phyloP scores from a whole-genome alignment of 1,284 basidiomycete genomes.

The Moesziomyces parantarcticus region DNA sequence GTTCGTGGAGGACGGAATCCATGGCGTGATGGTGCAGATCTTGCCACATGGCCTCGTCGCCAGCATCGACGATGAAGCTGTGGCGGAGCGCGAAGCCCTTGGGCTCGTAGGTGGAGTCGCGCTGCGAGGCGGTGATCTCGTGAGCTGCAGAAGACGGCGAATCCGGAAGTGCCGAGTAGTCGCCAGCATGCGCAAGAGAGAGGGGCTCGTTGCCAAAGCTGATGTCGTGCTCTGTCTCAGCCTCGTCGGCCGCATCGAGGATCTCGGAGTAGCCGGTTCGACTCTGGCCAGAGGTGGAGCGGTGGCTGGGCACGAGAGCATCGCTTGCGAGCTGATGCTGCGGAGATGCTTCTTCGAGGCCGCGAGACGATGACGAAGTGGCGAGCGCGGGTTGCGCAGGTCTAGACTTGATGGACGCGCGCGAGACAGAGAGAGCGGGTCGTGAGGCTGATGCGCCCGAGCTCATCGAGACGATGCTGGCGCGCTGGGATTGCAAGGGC shows the following conservation, averaged over 20 bases:
- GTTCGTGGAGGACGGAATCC: constrained; percentile 17
- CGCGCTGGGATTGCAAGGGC: constrained; percentile 21
- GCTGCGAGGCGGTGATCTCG: background rate
- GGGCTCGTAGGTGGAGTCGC: constrained; percentile 1
- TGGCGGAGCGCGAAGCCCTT: constrained; percentile 15
- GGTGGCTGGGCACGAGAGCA: constrained; percentile 11
- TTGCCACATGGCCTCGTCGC: constrained; percentile 38
- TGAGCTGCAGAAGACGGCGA: constrained; percentile 6
- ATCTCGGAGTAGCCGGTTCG: constrained; percentile 31
- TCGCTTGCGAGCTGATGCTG: constrained; percentile 13
- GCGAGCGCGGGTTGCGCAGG: background rate
- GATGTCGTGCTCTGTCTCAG: constrained; percentile 20
- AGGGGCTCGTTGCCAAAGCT: constrained; percentile 12
- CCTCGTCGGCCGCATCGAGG: constrained; percentile 18
- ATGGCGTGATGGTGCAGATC: constrained; percentile 29
- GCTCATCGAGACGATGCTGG: constrained; percentile 30
- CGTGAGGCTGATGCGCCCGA: constrained; percentile 11
- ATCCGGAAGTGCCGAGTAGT: constrained; percentile 33
- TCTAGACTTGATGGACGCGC: background rate
- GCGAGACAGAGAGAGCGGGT: constrained; percentile 8
- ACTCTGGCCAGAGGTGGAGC: constrained; percentile 10
- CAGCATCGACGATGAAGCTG: constrained; percentile 33
- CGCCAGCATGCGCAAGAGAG: constrained; percentile 26
- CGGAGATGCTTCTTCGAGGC: constrained; percentile 15
- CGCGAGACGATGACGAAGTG: constrained; percentile 6